A percentile compares a stretch with the other conserved stretches of the same genome.
Evolutionary conservation across 768 basidiomycete genomes (phyloP).

Genomic region (Boletus tylopilopsis): DNA sequence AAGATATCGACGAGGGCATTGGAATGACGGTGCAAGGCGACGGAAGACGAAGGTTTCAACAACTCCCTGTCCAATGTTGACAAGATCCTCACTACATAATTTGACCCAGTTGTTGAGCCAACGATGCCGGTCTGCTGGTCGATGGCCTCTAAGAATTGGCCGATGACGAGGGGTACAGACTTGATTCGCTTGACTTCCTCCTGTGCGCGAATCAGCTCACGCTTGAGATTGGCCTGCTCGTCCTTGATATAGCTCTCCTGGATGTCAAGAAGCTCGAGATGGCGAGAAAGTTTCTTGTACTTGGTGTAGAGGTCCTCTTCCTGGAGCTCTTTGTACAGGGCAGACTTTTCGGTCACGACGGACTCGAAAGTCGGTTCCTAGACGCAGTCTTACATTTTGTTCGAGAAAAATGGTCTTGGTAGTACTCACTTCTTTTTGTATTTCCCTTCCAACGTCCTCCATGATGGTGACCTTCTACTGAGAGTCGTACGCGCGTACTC

Average conservation of each 20-base stretch:
- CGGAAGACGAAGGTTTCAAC: slow-evolving; percentile 94
- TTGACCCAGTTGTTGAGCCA: slow-evolving; percentile 95
- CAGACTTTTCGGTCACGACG: slow-evolving; percentile 84
- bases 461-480: slow-evolving; percentile 40
- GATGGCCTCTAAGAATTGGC: slow-evolving; percentile 98
- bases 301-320: slow-evolving; percentile 94
- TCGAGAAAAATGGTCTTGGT: neutral
- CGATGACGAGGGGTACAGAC: slow-evolving; percentile 97
- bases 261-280: slow-evolving; percentile 92
- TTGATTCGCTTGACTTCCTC: slow-evolving; percentile 99
- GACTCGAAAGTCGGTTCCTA: slow-evolving; percentile 91
- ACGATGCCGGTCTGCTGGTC: slow-evolving; percentile 97
- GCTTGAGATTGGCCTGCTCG: slow-evolving; percentile 95
- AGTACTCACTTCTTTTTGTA: slow-evolving; percentile 67
- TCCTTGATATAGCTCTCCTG: slow-evolving; percentile 98
- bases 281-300: slow-evolving; percentile 93
- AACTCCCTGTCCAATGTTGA: slow-evolving; percentile 96
- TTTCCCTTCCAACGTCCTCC: slow-evolving; percentile 89
- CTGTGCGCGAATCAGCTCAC: slow-evolving; percentile 96
- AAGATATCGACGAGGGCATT: slow-evolving; percentile 98
- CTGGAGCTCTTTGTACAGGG: slow-evolving; percentile 82
- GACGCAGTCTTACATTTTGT: neutral
- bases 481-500: slow-evolving; percentile 11
- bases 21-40: slow-evolving; percentile 98
- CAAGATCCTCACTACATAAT: slow-evolving; percentile 96